A percentile compares a stretch with the other conserved stretches of the same genome.
These are phyloP conservation scores for Vitis hybrid DNA, from an alignment of 177 flowering plant genomes.

Conservation along the genomic window DNA sequence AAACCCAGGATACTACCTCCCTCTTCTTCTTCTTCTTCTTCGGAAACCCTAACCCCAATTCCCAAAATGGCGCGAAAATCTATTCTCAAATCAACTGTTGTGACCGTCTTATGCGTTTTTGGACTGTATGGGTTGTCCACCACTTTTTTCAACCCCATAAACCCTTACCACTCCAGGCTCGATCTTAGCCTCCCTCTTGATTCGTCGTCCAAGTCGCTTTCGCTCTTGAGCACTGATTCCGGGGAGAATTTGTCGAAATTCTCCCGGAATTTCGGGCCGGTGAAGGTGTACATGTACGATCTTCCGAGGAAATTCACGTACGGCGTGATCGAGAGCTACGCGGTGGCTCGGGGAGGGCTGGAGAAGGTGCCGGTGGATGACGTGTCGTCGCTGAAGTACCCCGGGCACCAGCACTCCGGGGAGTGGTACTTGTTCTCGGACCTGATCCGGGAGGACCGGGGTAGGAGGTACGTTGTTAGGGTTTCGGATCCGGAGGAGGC, in stretches of 20 bases:
- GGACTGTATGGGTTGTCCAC: constrained; percentile 54
- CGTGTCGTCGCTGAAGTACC: constrained; percentile 47
- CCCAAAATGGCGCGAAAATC: constrained; percentile 51
- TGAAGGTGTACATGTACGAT: constrained; percentile 72
- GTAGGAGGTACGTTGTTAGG: constrained; percentile 44
- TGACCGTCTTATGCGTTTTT: constrained; percentile 33
- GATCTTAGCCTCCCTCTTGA: constrained; percentile 7
- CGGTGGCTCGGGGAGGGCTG: constrained; percentile 52
- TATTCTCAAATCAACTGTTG: constrained; percentile 41
- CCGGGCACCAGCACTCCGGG: constrained; percentile 93
- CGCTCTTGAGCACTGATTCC: neutral
- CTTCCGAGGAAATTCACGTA: constrained; percentile 80
- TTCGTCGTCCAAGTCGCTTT: constrained; percentile 5
- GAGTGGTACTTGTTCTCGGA: constrained; percentile 88
- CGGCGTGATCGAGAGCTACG: constrained; percentile 80
- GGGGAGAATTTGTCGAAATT: neutral
- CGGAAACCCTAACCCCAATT: constrained; percentile 4
- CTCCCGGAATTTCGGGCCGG: constrained; percentile 16
- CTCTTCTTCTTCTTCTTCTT: constrained; percentile 10
- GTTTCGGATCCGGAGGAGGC: constrained; percentile 85
- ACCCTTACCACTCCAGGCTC: constrained; percentile 16
- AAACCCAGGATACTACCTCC: constrained; percentile 9
- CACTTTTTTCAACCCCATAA: constrained; percentile 34
- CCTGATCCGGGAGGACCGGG: constrained; percentile 43
- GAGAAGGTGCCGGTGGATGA: constrained; percentile 17